Base-by-base conservation (phyloP, 257 asterid genomes). In the Nicotiana benthamiana region DNA sequence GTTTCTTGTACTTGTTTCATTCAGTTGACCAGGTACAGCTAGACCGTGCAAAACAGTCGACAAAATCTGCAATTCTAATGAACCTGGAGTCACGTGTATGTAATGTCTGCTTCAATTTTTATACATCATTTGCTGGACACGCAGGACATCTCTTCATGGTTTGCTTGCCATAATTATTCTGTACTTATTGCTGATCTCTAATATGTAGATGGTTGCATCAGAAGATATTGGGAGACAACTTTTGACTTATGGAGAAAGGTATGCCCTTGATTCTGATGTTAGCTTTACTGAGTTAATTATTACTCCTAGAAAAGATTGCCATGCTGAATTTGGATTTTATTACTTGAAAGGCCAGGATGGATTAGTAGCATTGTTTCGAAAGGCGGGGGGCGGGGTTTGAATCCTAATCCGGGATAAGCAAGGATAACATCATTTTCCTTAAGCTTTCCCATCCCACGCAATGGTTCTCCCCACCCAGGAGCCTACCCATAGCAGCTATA, bases 61-160 rank as follows among this genome's bases (percentile, higher is more conserved):
- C 98, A 1, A 92, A 85, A 85, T 89, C 97, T 66, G 93, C 96
- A 87, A 93, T 93, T 88, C 89, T 95, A 83, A 93, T 95, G 99
- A 93, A 93, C 89, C 92, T 95, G 17, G 98, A 95, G 90, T 95
- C 98, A 80, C 91, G 96, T 86, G 99, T 92, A 95, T 68, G 93
- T 79, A 53, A 43, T 32, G 24, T 17, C 46, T 79, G 75, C 36
- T 65, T 40, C 61, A 16, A 36, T 43, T 67, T 46, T 81, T 77
- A 54, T 62, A 68, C 20, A 79, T 76, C 52, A 56, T 15, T 40
- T 82, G 59, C 60, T 27, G 75, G 61, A 27, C 9, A 13, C 59
- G 32, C 27, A 34, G 20, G 74, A 61, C 15, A 36, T 77, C 6
- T 32, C n/a, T 40, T 70, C 62, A 51, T 22, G 24, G n/a, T 13